A percentile compares a stretch with the other conserved stretches of the same genome.
These are phyloP conservation scores for Populus alba DNA, from an alignment of 345 rosid species.

Conservation along the genomic window DNA sequence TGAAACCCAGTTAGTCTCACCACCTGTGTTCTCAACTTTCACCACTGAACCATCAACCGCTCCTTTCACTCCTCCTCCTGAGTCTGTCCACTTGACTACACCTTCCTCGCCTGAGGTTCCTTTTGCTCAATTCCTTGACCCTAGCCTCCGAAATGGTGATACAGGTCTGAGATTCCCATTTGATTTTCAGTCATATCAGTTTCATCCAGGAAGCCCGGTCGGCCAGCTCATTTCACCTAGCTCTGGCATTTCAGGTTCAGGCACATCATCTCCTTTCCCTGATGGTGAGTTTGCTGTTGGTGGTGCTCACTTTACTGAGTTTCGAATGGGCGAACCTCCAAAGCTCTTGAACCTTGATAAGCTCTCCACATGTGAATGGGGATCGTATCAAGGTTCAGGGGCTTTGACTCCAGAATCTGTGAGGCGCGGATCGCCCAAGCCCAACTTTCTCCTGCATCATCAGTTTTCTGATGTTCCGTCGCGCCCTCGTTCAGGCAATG, in stretches of 20 bases:
- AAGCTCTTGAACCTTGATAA: slow-evolving; percentile 61
- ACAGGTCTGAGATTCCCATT: slow-evolving; percentile 43
- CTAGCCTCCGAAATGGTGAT: slow-evolving; percentile 40
- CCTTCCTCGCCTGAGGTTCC: slow-evolving; percentile 99
- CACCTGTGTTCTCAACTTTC: slow-evolving; percentile 87
- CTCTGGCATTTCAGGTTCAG: slow-evolving; percentile 84
- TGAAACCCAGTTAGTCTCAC: slow-evolving; percentile 89
- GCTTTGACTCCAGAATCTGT: slow-evolving; percentile 51
- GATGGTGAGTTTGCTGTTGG: slow-evolving; percentile 50
- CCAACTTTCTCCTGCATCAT: slow-evolving; percentile 29
- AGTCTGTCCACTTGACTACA: slow-evolving; percentile 74
- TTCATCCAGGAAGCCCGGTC: slow-evolving; percentile 94
- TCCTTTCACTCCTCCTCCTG: slow-evolving; percentile 87
- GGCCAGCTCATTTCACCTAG: slow-evolving; percentile 88
- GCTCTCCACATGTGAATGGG: slow-evolving; percentile 36
- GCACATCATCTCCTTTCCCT: slow-evolving; percentile 87
- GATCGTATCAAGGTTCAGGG: slow-evolving; percentile 46
- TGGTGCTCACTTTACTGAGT: slow-evolving; percentile 50
- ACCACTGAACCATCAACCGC: slow-evolving; percentile 99
- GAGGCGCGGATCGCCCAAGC: slow-evolving; percentile 35
- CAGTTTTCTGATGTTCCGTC: slow-evolving; percentile 31
- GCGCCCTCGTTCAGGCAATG: slow-evolving; percentile 18
- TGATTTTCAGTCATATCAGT: slow-evolving; percentile 77
- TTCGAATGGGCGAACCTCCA: slow-evolving; percentile 57
- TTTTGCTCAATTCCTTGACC: slow-evolving; percentile 74